Evolutionary conservation across 2,329 filamentous ascomycete genomes (phyloP).

Genomic region (Fusarium multiceps): DNA sequence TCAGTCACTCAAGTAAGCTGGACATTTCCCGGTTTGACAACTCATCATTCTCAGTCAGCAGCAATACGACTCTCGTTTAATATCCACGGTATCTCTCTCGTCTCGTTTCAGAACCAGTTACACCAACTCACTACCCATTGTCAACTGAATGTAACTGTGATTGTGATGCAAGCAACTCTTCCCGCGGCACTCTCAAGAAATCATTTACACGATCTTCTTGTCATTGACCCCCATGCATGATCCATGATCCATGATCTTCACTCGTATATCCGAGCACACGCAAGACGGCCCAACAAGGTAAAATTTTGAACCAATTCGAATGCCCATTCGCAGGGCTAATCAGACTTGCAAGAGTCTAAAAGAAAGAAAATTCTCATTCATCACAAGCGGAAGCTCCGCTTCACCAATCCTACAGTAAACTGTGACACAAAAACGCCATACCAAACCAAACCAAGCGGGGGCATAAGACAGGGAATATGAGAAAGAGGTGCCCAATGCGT

Average conservation of each 20-base stretch:
- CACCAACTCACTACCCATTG: conserved; percentile 7
- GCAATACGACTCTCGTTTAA: conserved; percentile 6
- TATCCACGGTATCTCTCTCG: not conserved
- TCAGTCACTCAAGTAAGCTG: conserved; percentile 7
- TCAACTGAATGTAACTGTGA: conserved; percentile 4
- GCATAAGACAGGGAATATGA: conserved; percentile 27
- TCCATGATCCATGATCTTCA: conserved; percentile 30
- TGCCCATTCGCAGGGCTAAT: not conserved
- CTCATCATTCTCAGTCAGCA: conserved; percentile 20
- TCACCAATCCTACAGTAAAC: conserved; percentile 38
- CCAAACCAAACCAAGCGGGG: conserved; percentile 25
- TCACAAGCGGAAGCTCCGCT: conserved; percentile 29
- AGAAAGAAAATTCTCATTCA: conserved; percentile 12
- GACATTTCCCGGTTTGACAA: conserved; percentile 15
- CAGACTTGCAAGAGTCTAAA: not conserved
- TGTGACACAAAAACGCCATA: conserved; percentile 22
- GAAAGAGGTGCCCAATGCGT: conserved; percentile 26
- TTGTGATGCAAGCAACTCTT: conserved; percentile 15
- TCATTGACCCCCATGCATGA: conserved; percentile 18
- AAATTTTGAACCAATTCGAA: not conserved
- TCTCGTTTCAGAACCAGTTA: conserved; percentile 4
- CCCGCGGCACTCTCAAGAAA: conserved; percentile 8
- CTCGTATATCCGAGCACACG: conserved; percentile 20
- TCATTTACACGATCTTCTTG: not conserved
- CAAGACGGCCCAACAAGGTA: conserved; percentile 18